phyloP scores from a whole-genome alignment of 2,329 filamentous ascomycete genomes.

The Helotiales sp. region DNA sequence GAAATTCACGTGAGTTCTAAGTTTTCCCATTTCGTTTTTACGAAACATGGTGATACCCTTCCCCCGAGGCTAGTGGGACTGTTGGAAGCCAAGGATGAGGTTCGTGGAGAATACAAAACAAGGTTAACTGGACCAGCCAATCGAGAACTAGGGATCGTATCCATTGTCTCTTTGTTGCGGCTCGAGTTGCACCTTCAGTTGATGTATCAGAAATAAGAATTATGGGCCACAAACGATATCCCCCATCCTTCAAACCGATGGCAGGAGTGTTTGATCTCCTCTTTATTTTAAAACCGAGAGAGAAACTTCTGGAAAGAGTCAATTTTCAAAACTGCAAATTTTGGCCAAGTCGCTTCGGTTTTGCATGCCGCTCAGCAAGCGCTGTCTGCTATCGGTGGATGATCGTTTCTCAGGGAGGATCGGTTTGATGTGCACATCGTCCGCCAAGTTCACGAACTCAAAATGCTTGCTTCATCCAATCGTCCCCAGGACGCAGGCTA shows the following conservation, averaged over 20 bases:
- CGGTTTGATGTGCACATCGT: slow-evolving; percentile 3
- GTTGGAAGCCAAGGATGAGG: slow-evolving; percentile 14
- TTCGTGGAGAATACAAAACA: slow-evolving; percentile 12
- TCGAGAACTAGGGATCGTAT: background rate
- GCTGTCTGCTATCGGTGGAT: background rate
- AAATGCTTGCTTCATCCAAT: slow-evolving; percentile 15
- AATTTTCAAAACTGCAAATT: background rate
- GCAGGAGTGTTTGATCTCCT: slow-evolving; percentile 10
- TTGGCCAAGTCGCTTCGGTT: slow-evolving; percentile 4
- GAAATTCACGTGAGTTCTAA: slow-evolving; percentile 74
- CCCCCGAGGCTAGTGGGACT: slow-evolving; percentile 5
- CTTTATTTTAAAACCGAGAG: background rate
- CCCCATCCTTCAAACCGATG: slow-evolving; percentile 10
- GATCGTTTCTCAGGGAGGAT: background rate
- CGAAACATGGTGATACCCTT: slow-evolving; percentile 23
- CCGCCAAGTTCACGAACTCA: background rate
- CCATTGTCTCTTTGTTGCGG: slow-evolving; percentile 12
- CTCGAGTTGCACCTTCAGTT: slow-evolving; percentile 15
- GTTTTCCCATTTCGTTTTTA: slow-evolving; percentile 20
- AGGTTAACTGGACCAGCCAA: slow-evolving; percentile 6
- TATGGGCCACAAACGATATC: slow-evolving; percentile 10
- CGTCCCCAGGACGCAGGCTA: slow-evolving; percentile 20
- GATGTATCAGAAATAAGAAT: slow-evolving; percentile 14
- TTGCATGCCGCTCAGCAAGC: background rate
- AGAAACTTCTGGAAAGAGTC: slow-evolving; percentile 3